Evolutionary conservation across 2,329 filamentous ascomycete genomes (phyloP), one percentile per base, ranked within the genome.

Genomic region (Xylariaceae sp.): DNA sequence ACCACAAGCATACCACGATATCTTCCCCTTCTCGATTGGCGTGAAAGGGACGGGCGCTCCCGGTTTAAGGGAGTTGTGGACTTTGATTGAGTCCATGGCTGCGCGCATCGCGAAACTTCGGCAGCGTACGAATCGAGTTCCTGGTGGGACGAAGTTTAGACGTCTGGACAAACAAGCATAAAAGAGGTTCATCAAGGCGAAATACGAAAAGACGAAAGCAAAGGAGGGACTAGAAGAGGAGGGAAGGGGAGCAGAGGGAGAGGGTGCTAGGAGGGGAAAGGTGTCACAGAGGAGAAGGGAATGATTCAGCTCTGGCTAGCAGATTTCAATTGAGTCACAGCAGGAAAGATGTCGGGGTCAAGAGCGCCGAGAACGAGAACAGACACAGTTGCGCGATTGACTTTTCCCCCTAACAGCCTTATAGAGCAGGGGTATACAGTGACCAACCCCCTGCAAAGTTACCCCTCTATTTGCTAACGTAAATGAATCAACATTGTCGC

Each of bases 1-100:
- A 15, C 92, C 92, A 76, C 92, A 96, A 62, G 87, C 88, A 72
- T 96, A 96, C 91, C 91, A 96, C 4, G 84, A 85, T 23, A 95
- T 83, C 68, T 87, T 86, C 21, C 84, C 82, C 7, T 80, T 77
- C 67, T 92, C 85, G 41, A 89, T 80, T 11, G 91, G 89, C 36
- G 87, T 75, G 67, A 95, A 94, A 4, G 85, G 82, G 37, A 87
- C 86, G 67, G 92, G 90, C 9, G 79, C 79, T 56, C 88, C 82
- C 9, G 90, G 78, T 64, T 76, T 88, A 66, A 96, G 77, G 5
- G 88, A 92, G 74, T 94, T 95, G 78, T 87, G 91, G 61, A 96
- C 79, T 68, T 85, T 87, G 64, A 95, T 77, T 41, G 83, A 74
- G 65, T 78, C 77, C 79, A 81, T 80, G 65, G 64, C 67, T 64